Evolutionary conservation across 2,329 filamentous ascomycete genomes (phyloP).

Genomic region (Harringtonia lauricola): DNA sequence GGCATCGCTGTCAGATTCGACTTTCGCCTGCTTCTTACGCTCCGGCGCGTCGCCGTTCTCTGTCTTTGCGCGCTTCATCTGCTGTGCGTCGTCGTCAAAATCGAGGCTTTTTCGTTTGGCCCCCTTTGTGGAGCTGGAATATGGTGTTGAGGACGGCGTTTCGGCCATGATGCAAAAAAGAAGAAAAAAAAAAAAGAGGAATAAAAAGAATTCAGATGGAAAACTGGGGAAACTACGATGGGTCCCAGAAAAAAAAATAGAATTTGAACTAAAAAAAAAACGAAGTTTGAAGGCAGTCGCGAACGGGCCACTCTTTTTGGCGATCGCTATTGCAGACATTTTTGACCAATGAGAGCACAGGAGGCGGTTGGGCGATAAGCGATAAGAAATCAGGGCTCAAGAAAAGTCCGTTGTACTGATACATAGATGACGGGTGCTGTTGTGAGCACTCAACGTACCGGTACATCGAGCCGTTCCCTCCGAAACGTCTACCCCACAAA

Average conservation of each 20-base stretch:
- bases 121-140: not conserved
- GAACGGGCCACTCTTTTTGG: not conserved
- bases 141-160: no score
- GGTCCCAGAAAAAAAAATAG: not conserved
- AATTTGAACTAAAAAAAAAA: slow-evolving; percentile 2
- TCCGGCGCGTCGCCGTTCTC: slow-evolving; percentile 8
- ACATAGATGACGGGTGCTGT: no score
- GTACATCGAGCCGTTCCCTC: no score
- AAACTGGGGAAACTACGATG: slow-evolving; percentile 5
- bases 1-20: slow-evolving; percentile 6
- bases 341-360: slow-evolving; percentile 2
- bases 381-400: slow-evolving; percentile 8
- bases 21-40: slow-evolving; percentile 4
- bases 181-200: not conserved
- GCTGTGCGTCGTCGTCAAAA: not conserved
- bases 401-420: no score
- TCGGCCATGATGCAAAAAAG: slow-evolving; percentile 5
- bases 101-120: not conserved
- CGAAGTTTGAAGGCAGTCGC: not conserved
- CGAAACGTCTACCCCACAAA: no score
- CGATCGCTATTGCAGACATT: slow-evolving; percentile 7
- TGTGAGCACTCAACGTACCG: no score
- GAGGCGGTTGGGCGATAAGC: not conserved
- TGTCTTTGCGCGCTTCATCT: slow-evolving; percentile 20
- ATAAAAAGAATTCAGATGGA: not conserved